Percentiles rank a stretch among this genome's conserved stretches.
These are phyloP conservation scores for Tylopilus subfusipes DNA, from an alignment of 768 basidiomycete species.

Conservation along the genomic window DNA sequence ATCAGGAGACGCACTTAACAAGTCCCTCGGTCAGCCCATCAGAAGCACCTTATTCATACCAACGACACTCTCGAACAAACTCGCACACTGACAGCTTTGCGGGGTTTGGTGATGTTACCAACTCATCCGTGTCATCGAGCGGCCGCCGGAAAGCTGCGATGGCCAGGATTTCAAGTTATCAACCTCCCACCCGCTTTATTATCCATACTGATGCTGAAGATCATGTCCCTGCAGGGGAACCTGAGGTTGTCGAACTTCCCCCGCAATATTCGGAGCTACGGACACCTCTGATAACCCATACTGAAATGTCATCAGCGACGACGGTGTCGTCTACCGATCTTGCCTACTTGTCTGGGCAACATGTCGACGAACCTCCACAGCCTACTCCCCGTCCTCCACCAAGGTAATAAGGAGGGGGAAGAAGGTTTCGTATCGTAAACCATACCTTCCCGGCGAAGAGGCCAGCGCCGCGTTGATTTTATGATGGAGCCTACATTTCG, in stretches of 20 bases:
- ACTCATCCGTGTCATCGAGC: slow-evolving; percentile 34
- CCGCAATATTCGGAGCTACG: slow-evolving; percentile 64
- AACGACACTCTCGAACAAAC: slow-evolving; percentile 15
- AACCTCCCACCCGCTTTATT: slow-evolving; percentile 50
- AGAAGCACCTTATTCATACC: slow-evolving; percentile 1
- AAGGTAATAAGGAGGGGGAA: slow-evolving; percentile 3
- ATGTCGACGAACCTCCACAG: slow-evolving; percentile 1
- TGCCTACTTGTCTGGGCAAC: slow-evolving; percentile 13
- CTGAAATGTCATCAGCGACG: slow-evolving; percentile 11
- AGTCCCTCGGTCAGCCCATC: slow-evolving; percentile 9
- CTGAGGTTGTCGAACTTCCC: slow-evolving; percentile 68
- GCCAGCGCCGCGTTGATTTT: neutral
- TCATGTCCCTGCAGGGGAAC: slow-evolving; percentile 38
- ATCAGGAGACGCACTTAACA: slow-evolving; percentile 4
- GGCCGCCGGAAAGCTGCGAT: slow-evolving; percentile 52
- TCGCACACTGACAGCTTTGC: slow-evolving; percentile 22
- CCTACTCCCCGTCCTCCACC: slow-evolving; percentile 8
- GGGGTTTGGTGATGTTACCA: slow-evolving; percentile 17
- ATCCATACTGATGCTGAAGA: slow-evolving; percentile 72
- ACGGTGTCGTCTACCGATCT: slow-evolving; percentile 5
- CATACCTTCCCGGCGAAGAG: neutral
- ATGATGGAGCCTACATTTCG: neutral
- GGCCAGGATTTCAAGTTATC: slow-evolving; percentile 44
- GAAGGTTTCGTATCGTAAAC: neutral
- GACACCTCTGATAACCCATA: slow-evolving; percentile 8